Evolutionary conservation across 345 rosid species (phyloP), one percentile per base, ranked within the genome.

Genomic region (Excoecaria agallocha): DNA sequence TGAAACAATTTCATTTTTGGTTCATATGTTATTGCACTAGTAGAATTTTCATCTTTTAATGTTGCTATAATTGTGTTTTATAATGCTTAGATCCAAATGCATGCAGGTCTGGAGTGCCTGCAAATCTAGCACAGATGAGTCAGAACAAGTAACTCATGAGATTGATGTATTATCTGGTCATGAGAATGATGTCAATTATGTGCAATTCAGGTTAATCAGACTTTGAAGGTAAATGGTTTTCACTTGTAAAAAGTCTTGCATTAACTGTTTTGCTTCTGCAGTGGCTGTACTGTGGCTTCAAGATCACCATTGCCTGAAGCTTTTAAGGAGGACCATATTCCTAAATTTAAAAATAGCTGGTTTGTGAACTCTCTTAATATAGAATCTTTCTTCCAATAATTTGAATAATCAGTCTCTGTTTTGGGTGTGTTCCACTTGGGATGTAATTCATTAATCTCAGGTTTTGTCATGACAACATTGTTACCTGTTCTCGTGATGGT

Each of bases 401-500:
- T n/a, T 49, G 46, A 41, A 25, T 38, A 16, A n/a, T 22, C 41
- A 13, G 43, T 48, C 35, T 57, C 59, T 57, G 50, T 57, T 66
- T 59, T 46, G 15, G 68, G 55, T 5, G 57, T 46, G 16, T 48
- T 38, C 46, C 6, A n/a, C 61, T 52, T 8, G 70, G 54, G 16
- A 41, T 51, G 16, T 68, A 64, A 39, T 67, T 50, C 35, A 71
- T 55, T 72, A 24, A 60, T 66, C 45, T 77, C 84, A 95, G 99
- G 97, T 93, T 91, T 74, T 89, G 89, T 71, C 96, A 91, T 65
- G 98, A 95, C 82, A 91, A 89, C 84, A 89, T 95, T 70, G 98
- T 95, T 63, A 95, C 99, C 35, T 95, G 98, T 82, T 95, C 99
- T 76, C 98, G 92, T 24, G 99, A 95, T 83, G 99, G 99, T 72